phyloP scores from a whole-genome alignment of 2,329 filamentous ascomycete species.

The Colletotrichum plurivorum region DNA sequence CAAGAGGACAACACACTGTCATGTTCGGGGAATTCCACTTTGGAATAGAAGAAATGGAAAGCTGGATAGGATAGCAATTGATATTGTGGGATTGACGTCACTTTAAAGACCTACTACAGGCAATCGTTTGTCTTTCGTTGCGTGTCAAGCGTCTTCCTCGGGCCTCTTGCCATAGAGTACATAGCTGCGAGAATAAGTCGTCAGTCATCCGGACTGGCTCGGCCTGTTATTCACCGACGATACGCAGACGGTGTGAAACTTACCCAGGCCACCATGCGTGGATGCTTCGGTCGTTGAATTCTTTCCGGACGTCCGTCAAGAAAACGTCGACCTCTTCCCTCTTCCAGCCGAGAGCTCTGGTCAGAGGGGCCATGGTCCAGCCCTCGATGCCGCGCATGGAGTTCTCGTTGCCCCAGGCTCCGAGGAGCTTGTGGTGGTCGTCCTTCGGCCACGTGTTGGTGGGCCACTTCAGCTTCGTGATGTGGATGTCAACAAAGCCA shows the following conservation, averaged over 20 bases:
- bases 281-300: constrained; percentile 48
- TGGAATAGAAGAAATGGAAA: too few relatives aligned
- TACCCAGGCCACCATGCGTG: constrained; percentile 56
- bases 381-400: constrained; percentile 51
- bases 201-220: too few relatives aligned
- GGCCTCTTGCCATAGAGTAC: background rate
- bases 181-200: too few relatives aligned
- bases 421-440: background rate
- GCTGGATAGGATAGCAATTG: too few relatives aligned
- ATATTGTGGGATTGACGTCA: too few relatives aligned
- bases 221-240: background rate
- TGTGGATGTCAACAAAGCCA: background rate
- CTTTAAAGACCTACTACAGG: too few relatives aligned
- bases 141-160: background rate
- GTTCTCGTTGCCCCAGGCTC: constrained; percentile 41
- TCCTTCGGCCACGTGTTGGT: background rate
- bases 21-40: too few relatives aligned
- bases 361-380: constrained; percentile 52
- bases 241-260: constrained; percentile 28
- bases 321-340: constrained; percentile 50
- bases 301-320: constrained; percentile 50
- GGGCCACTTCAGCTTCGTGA: background rate
- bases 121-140: too few relatives aligned
- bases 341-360: constrained; percentile 50
- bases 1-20: background rate